These are phyloP conservation scores for Plasmodium cynomolgi DNA, from an alignment of 169 alveolate species.

Conservation along the genomic window DNA sequence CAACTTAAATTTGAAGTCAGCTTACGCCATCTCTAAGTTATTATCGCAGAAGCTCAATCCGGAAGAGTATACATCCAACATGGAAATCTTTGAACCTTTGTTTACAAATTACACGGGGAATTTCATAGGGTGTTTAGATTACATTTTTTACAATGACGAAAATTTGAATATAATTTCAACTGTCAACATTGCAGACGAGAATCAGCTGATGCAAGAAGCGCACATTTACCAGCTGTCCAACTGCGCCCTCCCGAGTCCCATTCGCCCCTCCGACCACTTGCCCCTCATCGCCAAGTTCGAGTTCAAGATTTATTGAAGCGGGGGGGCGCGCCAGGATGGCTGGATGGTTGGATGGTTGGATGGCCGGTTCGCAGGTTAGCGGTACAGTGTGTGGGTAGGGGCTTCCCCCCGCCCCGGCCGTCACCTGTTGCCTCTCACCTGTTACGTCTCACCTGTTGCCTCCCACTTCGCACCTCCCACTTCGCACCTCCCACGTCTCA, in stretches of 20 bases:
- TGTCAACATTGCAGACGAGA: constrained; percentile 77
- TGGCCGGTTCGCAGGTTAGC: neutral
- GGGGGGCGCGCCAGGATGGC: neutral
- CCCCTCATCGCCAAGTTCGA: constrained; percentile 86
- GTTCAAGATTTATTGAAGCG: constrained; percentile 58
- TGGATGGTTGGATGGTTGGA: neutral
- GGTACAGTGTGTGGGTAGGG: neutral
- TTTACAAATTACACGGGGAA: constrained; percentile 84
- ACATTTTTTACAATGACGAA: constrained; percentile 81
- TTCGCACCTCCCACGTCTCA: too few species aligned
- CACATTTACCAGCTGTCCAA: constrained; percentile 81
- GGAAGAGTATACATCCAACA: constrained; percentile 28
- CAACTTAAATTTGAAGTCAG: constrained; percentile 80
- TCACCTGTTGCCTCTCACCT: too few species aligned
- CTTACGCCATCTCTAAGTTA: constrained; percentile 79
- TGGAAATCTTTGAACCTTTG: constrained; percentile 79
- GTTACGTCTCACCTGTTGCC: too few species aligned
- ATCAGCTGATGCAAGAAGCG: constrained; percentile 82
- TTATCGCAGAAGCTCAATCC: constrained; percentile 39
- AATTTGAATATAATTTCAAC: constrained; percentile 79
- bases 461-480: too few species aligned
- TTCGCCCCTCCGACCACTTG: constrained; percentile 85
- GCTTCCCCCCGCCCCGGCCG: too few species aligned
- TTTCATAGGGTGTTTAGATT: constrained; percentile 85
- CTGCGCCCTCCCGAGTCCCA: constrained; percentile 85